Conservation (phyloP, 495 filamentous ascomycete species). For the Xylaria sp. region DNA sequence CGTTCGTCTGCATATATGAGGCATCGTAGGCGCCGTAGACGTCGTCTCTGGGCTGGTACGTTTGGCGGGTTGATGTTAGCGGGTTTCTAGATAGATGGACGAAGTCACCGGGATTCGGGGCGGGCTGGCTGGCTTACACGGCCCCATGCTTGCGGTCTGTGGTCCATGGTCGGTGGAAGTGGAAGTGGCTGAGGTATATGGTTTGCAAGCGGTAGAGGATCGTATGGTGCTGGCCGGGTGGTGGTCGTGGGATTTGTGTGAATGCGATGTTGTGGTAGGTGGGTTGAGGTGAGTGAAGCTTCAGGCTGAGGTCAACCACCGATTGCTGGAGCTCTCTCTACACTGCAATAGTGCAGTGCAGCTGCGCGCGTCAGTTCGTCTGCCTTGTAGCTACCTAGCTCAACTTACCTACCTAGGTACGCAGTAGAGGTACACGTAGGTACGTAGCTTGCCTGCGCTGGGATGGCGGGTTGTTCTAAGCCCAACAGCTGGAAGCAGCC, state of each 20-base stretch:
- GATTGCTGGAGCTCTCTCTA: conserved; percentile 23
- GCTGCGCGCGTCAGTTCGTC: conserved; percentile 46
- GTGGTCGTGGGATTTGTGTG: conserved; percentile 19
- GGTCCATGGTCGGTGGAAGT: conserved; percentile 71
- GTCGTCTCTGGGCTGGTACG: conserved; percentile 84
- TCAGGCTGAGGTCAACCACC: conserved; percentile 27
- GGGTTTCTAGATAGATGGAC: neutral
- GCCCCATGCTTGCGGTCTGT: conserved; percentile 95
- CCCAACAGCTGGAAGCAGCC: neutral
- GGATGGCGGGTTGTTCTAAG: neutral
- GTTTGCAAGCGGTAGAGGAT: neutral
- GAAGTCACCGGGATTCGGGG: conserved; percentile 25
- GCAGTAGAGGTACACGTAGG: too few relatives aligned
- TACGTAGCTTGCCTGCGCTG: neutral
- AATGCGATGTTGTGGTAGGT: conserved; percentile 7
- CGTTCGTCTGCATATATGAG: conserved; percentile 74
- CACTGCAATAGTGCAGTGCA: neutral
- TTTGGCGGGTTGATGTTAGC: conserved; percentile 27
- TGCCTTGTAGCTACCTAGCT: conserved; percentile 30
- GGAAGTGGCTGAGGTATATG: neutral
- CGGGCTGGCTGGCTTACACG: conserved; percentile 72
- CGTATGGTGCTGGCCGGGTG: neutral
- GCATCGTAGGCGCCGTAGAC: conserved; percentile 91
- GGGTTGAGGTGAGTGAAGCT: conserved; percentile 33
- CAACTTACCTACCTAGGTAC: too few relatives aligned